These are phyloP conservation scores for Smallanthus sonchifolius DNA, from an alignment of 129 eudicot genomes.

Conservation along the genomic window DNA sequence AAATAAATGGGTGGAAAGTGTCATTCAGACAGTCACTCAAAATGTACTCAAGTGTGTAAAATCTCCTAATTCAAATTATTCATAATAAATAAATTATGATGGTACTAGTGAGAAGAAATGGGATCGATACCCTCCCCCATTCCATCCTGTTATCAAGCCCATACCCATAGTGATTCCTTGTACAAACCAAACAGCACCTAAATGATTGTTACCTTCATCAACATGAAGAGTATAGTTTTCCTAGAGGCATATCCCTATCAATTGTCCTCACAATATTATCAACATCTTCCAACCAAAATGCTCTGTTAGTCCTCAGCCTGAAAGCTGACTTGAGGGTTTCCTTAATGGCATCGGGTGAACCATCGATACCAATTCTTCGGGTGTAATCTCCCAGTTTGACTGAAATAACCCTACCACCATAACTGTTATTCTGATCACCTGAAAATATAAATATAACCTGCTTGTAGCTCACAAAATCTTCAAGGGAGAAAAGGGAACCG, in stretches of 20 bases:
- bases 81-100: too few relatives aligned
- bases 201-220: constrained; percentile 62
- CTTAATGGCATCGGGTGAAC: constrained; percentile 69
- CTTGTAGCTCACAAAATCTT: background rate
- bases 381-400: constrained; percentile 77
- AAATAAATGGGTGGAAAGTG: too few relatives aligned
- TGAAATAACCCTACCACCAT: constrained; percentile 79
- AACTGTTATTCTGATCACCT: constrained; percentile 72
- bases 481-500: background rate
- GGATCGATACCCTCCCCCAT: too few relatives aligned
- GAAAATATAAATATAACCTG: constrained; percentile 9
- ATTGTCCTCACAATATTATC: constrained; percentile 67
- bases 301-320: constrained; percentile 73
- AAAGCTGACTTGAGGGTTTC: constrained; percentile 79
- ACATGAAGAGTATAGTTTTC: constrained; percentile 82
- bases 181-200: background rate
- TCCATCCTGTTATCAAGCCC: background rate
- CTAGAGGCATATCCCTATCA: constrained; percentile 91
- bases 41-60: too few relatives aligned
- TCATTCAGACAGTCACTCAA: too few relatives aligned
- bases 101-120: too few relatives aligned
- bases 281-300: constrained; percentile 96
- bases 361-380: constrained; percentile 81
- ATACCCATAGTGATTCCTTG: background rate
- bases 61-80: too few relatives aligned